Conservation (phyloP, 495 filamentous ascomycete species). For the Trichoderma orchidacearum region DNA sequence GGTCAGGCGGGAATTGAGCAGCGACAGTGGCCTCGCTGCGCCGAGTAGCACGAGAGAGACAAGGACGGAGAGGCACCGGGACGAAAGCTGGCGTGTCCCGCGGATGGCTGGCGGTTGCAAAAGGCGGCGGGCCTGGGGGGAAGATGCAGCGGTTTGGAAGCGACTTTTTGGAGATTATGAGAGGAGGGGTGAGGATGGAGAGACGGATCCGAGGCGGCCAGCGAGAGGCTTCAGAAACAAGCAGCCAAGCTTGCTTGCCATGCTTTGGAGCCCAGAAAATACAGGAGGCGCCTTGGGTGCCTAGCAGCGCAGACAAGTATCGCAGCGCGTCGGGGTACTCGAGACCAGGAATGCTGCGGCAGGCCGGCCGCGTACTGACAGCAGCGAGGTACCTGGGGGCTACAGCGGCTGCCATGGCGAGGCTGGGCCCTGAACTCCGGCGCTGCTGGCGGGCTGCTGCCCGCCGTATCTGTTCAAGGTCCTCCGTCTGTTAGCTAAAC, state of each 20-base stretch:
- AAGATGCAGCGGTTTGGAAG: not conserved
- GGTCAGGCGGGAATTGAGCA: conserved; percentile 1
- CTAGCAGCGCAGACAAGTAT: no score
- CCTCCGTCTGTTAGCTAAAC: not conserved
- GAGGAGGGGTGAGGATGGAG: not conserved
- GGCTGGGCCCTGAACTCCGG: no score
- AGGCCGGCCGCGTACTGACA: not conserved
- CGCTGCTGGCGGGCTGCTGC: no score
- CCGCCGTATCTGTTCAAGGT: no score
- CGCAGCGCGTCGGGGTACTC: no score
- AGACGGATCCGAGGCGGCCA: not conserved
- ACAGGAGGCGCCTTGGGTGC: not conserved
- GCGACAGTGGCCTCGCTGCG: not conserved
- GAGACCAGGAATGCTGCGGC: no score
- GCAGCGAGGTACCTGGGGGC: not conserved
- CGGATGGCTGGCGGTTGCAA: no score
- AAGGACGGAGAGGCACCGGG: no score
- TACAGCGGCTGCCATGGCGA: not conserved
- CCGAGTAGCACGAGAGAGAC: not conserved
- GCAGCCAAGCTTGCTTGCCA: no score
- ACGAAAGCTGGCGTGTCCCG: no score
- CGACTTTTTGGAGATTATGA: not conserved
- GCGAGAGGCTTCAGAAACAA: no score
- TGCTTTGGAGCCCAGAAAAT: not conserved
- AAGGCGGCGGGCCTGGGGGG: not conserved